Base-by-base conservation (phyloP, 1,139 yeast genomes). In the Yamadazyma blattariae region DNA sequence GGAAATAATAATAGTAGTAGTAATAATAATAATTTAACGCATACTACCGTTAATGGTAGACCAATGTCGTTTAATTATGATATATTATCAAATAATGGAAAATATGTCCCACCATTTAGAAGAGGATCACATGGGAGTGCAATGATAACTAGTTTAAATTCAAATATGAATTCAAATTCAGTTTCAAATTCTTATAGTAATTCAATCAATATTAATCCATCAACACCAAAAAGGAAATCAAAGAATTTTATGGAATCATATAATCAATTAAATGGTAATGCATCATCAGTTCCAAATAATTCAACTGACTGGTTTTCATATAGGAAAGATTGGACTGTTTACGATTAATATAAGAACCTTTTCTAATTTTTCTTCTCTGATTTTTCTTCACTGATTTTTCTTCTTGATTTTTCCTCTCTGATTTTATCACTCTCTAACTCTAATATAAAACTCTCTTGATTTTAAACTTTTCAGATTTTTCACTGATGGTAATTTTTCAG, bases 51-150 rank as follows among this genome's bases (percentile, higher is more conserved):
- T 30, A 25, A 17, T 29, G 32, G 20, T 8, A 40, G 52, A 36
- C 54, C 54, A 23, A 32, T 33, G 22, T 48, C 55, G 11, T 38
- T 38, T 29, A 44, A 45, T n/a, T 36, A 44, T 27, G 46, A 47
- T 24, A 37, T 44, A 27, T 41, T 48, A 16, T 36, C 51, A 1
- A 40, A 54, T 27, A 60, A 68, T 25, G 83, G 83, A 1, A 80
- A 79, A 51, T 83, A 83, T 48, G 63, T 83, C 29, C 90, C 90
- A 20, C 92, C 90, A 13, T 81, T 76, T 52, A 64, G 84, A 50
- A 67, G 90, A 52, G 69, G 69, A 0, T 65, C 74, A 2, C 64
- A 60, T 25, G 29, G 47, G 14, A 46, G 40, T 15, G 24, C 11
- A 10, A 10, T 12, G 11, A 21, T 21, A 21, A 21, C 24, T 10